Base-by-base conservation (phyloP, 495 filamentous ascomycete genomes). In the Xylaria nigripes region DNA sequence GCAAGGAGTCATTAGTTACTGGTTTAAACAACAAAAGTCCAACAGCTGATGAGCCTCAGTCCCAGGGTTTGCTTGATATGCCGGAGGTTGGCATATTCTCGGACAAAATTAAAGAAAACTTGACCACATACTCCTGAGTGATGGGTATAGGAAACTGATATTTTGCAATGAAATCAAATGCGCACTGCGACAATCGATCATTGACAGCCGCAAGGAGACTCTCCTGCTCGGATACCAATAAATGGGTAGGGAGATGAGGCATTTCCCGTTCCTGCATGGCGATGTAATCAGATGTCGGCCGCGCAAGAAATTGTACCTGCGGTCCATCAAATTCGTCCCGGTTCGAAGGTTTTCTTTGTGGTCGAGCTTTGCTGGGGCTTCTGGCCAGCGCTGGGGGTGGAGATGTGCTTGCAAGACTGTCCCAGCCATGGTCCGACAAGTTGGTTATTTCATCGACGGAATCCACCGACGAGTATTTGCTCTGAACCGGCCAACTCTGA, bases 321-420 rank as follows among this genome's bases (percentile, higher is more conserved):
- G 87, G 87, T 22, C 88, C 87, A 72, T 90, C 88, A 69, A 92
- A 94, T 67, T 92, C 89, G 77, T 92, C 88, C 34, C 87, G 78
- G 72, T 87, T 89, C n/a, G 85, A 86, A 30, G 85, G 77, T 21
- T 84, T 80, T 63, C 86, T 79, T 68, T 86, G 84, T 25, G 84
- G 74, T 55, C 83, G 76, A 52, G 76, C 69, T 58, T 79, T 81
- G 43, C 74, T 68, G 54, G 67, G 55, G 66, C 68, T 71, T 65
- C 72, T 76, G 52, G 72, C 69, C 49, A 73, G 76, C 54, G 59
- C 57, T 25, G 63, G 55, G 16, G 65, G 46, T 9, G 53, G 62
- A n/a, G 66, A 49, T 45, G 76, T 65, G 24, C 70, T 61, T 50
- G 67, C 58, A 38, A 72, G 53, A 50, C 49, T 54, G 36, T 77